Base-by-base conservation (phyloP, 148 eudicot species). In the Rhododendron henanense region DNA sequence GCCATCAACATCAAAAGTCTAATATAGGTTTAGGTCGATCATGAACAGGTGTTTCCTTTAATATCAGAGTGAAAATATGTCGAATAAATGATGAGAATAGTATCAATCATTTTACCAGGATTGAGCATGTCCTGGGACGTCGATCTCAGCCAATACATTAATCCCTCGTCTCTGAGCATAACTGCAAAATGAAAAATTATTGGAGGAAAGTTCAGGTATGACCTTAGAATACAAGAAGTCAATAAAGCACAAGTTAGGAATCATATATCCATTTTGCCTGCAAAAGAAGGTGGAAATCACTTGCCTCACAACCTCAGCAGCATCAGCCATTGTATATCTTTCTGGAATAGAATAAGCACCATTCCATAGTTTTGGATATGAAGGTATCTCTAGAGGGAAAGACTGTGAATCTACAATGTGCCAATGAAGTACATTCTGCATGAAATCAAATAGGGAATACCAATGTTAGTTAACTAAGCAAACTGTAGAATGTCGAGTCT, bases 341-440 rank as follows among this genome's bases (percentile, higher is more conserved):
- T 96, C 99, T 81, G 91, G 33, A 69, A 69, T 82, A 78, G 98
- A 94, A 89, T 95, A 96, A 82, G 98, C 98, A 76, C 99, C 99
- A 53, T 93, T 69, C 98, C 98, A 93, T 44, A 95, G 89, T 86
- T 90, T 93, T 47, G 98, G 99, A 87, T 88, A 95, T 65, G 99
- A 95, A 81, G 99, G 98, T 83, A 95, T 92, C 89, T 96, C 98
- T 48, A 96, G 85, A 15, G 99, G 99, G 89, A 96, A 96, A 51
- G 98, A 95, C 84, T 96, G 95, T 79, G 94, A 33, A 86, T 95
- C 98, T 83, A 96, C 98, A 57, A 96, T 95, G 88, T 96, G 99
- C 99, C 99, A 96, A 84, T 96, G 99, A 82, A 96, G 89, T 89
- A 96, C 98, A 90, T 96, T 96, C 98, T 96, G 93, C 88, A 87